Percentiles rank a stretch among this genome's conserved stretches.
These are phyloP conservation scores for Termitomyces heimii DNA, from an alignment of 768 basidiomycete species.

Conservation along the genomic window DNA sequence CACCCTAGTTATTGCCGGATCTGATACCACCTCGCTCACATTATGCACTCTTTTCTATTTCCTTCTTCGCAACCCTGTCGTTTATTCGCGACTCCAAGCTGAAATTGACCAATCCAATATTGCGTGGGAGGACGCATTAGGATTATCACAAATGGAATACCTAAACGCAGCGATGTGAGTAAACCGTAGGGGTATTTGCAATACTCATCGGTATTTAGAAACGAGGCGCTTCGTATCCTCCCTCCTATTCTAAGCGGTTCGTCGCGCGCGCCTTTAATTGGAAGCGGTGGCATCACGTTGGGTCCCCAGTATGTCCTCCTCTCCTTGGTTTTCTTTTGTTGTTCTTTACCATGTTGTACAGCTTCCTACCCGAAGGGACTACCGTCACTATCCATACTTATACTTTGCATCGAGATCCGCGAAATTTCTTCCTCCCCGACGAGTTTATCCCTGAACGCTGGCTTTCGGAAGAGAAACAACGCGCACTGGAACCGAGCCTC, in stretches of 20 bases:
- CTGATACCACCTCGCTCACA: constrained; percentile 13
- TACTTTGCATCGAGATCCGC: constrained; percentile 29
- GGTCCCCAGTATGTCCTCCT: constrained; percentile 14
- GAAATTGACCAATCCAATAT: constrained; percentile 3
- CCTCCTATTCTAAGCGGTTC: constrained; percentile 29
- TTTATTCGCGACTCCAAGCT: constrained; percentile 5
- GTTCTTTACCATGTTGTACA: constrained; percentile 1
- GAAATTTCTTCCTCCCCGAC: constrained; percentile 31
- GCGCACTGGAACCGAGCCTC: constrained; percentile 11
- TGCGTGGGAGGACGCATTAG: not conserved
- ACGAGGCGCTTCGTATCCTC: constrained; percentile 30
- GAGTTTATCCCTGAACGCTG: constrained; percentile 35
- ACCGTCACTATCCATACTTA: constrained; percentile 28
- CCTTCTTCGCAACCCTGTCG: constrained; percentile 12
- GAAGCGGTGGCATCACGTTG: constrained; percentile 2
- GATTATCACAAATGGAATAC: constrained; percentile 5
- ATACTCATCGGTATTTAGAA: constrained; percentile 16
- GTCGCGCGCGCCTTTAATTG: constrained; percentile 19
- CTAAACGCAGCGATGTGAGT: constrained; percentile 29
- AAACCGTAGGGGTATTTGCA: not conserved
- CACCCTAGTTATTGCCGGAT: constrained; percentile 11
- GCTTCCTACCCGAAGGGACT: constrained; percentile 35
- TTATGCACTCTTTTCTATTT: constrained; percentile 14
- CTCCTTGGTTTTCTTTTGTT: not conserved
- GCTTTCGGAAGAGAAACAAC: constrained; percentile 18